Evolutionary conservation across 441 rosid genomes (phyloP).

Genomic region (California macrophylla): DNA sequence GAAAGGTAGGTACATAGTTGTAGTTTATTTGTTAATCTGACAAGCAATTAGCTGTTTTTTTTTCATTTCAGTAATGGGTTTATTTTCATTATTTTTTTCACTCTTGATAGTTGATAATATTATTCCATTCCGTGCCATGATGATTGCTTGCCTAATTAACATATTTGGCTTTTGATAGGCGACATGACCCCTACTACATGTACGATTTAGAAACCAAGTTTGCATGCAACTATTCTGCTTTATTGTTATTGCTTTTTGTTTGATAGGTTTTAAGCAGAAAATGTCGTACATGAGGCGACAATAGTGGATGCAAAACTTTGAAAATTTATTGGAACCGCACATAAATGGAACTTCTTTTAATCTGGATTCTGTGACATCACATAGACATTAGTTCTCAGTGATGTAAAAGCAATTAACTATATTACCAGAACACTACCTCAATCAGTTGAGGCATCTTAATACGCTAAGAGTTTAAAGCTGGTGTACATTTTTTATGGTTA

Average conservation of each 20-base stretch:
- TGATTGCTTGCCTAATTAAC: neutral
- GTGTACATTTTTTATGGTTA: neutral
- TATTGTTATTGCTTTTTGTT: neutral
- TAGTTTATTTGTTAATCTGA: neutral
- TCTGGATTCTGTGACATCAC: neutral
- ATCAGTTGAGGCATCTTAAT: neutral
- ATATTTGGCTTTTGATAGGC: neutral
- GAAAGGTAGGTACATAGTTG: conserved; percentile 18
- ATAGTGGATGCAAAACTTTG: neutral
- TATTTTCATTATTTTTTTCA: neutral
- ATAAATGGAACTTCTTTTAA: neutral
- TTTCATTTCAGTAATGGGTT: neutral
- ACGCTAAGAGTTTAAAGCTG: neutral
- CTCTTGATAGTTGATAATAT: neutral
- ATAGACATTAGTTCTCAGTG: neutral
- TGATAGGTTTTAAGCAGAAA: neutral
- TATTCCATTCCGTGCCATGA: neutral
- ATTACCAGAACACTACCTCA: neutral
- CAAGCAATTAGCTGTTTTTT: neutral
- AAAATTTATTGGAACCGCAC: no score
- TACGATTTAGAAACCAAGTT: neutral
- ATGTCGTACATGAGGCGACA: neutral
- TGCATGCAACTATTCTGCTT: neutral
- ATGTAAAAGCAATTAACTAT: neutral
- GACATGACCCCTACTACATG: no score